Evolutionary conservation across 1,139 yeast genomes (phyloP).

Genomic region (Saccharomyces uvarum): DNA sequence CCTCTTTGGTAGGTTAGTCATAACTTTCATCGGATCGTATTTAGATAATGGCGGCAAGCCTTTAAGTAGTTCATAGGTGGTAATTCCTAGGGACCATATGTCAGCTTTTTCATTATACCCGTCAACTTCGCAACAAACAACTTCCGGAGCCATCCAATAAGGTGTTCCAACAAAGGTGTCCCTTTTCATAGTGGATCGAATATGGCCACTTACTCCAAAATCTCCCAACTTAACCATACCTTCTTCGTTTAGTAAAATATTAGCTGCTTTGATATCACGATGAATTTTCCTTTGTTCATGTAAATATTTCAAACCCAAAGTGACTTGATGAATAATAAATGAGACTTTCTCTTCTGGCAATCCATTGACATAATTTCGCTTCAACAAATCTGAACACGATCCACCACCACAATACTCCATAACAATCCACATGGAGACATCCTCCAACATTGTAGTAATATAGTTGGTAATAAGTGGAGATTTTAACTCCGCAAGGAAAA

Average conservation of each 20-base stretch:
- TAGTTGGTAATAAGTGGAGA: constrained; percentile 62
- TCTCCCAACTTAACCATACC: constrained; percentile 73
- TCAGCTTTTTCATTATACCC: constrained; percentile 79
- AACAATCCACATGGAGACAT: constrained; percentile 70
- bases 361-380: constrained; percentile 37
- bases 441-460: constrained; percentile 53
- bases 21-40: constrained; percentile 65
- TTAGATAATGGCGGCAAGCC: constrained; percentile 69
- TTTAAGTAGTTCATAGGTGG: constrained; percentile 64
- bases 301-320: constrained; percentile 60
- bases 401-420: constrained; percentile 95
- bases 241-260: constrained; percentile 54
- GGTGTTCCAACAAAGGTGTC: constrained; percentile 86
- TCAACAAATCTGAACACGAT: constrained; percentile 69
- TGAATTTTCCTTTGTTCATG: constrained; percentile 73
- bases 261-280: constrained; percentile 79
- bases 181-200: constrained; percentile 51
- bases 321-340: constrained; percentile 50
- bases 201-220: constrained; percentile 81
- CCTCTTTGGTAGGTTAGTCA: constrained; percentile 61
- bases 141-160: constrained; percentile 93
- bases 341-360: constrained; percentile 54
- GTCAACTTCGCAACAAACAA: constrained; percentile 38
- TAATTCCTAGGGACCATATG: constrained; percentile 83
- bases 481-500: constrained; percentile 55